These are phyloP conservation scores for Fusarium sp. DNA, from an alignment of 2,329 filamentous ascomycete species.

Conservation along the genomic window DNA sequence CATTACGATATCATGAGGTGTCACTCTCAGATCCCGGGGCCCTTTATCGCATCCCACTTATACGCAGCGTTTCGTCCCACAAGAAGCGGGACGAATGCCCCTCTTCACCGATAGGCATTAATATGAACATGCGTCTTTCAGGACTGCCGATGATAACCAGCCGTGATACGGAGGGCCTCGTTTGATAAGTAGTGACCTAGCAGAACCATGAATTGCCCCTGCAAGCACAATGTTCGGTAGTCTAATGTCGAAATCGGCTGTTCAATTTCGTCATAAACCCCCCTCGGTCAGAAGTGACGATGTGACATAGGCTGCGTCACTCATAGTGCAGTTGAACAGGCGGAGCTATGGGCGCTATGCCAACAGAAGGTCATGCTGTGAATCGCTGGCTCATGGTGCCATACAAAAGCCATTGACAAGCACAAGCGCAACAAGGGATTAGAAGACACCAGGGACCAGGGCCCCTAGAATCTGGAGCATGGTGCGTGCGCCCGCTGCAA, in stretches of 20 bases:
- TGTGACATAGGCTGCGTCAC: constrained; percentile 41
- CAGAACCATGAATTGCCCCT: constrained; percentile 7
- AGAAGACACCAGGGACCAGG: constrained; percentile 18
- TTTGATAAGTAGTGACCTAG: constrained; percentile 17
- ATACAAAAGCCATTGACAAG: constrained; percentile 38
- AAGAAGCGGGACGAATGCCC: constrained; percentile 41
- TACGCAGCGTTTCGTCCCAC: constrained; percentile 37
- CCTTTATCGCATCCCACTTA: constrained; percentile 46
- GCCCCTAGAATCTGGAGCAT: constrained; percentile 11
- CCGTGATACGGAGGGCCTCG: constrained; percentile 9
- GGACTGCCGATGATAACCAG: constrained; percentile 20
- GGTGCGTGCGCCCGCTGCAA: constrained; percentile 40
- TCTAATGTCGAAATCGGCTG: constrained; percentile 23
- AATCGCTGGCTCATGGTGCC: constrained; percentile 40
- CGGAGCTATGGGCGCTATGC: constrained; percentile 28
- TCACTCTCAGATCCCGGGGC: constrained; percentile 22
- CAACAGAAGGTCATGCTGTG: constrained; percentile 27
- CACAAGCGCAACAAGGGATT: constrained; percentile 2
- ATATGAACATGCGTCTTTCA: constrained; percentile 17
- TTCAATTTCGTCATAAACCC: constrained; percentile 24
- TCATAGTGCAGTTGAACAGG: constrained; percentile 26
- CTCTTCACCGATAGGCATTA: constrained; percentile 43
- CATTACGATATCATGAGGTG: constrained; percentile 38
- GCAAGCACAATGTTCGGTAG: constrained; percentile 8
- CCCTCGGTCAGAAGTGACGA: constrained; percentile 15